A percentile compares a stretch with the other conserved stretches of the same genome.
These are phyloP conservation scores for Cryptosporidium felis DNA, from an alignment of 169 alveolate genomes.

Conservation along the genomic window DNA sequence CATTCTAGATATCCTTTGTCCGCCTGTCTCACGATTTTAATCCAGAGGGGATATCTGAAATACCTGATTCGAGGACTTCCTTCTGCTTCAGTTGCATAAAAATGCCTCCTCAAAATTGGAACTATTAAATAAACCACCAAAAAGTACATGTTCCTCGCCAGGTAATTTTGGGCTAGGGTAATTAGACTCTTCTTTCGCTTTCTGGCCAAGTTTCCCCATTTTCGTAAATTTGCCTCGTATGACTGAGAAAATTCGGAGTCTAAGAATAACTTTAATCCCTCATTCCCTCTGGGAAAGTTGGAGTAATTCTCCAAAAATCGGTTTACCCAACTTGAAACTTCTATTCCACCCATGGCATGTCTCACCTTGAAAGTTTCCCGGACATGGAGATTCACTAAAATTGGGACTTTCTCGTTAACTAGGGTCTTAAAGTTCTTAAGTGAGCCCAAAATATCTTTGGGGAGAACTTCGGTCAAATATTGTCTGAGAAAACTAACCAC, in stretches of 20 bases:
- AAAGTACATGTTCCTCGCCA: slow-evolving; percentile 61
- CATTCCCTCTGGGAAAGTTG: no score
- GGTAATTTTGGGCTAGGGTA: background rate
- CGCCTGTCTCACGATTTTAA: slow-evolving; percentile 55
- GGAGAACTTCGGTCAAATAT: background rate
- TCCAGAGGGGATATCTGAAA: slow-evolving; percentile 62
- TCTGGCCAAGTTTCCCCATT: background rate
- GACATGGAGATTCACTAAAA: slow-evolving; percentile 43
- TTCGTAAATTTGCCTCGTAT: no score
- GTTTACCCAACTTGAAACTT: slow-evolving; percentile 49
- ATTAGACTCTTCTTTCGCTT: background rate
- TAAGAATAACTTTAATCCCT: no score
- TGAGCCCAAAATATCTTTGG: slow-evolving; percentile 44
- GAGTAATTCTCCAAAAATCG: background rate
- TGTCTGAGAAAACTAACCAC: slow-evolving; percentile 36
- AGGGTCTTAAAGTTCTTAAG: slow-evolving; percentile 12
- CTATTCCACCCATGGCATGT: slow-evolving; percentile 36
- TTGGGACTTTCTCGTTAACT: slow-evolving; percentile 29
- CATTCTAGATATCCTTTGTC: slow-evolving; percentile 13
- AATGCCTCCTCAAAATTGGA: slow-evolving; percentile 65
- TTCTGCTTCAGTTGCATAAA: slow-evolving; percentile 50
- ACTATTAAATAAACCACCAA: slow-evolving; percentile 1
- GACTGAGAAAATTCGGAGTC: no score
- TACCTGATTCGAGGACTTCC: slow-evolving; percentile 46
- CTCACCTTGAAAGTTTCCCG: slow-evolving; percentile 21